These are phyloP conservation scores for Sarocladiaceae sp. DNA, from an alignment of 2,329 filamentous ascomycete genomes.

Conservation along the genomic window DNA sequence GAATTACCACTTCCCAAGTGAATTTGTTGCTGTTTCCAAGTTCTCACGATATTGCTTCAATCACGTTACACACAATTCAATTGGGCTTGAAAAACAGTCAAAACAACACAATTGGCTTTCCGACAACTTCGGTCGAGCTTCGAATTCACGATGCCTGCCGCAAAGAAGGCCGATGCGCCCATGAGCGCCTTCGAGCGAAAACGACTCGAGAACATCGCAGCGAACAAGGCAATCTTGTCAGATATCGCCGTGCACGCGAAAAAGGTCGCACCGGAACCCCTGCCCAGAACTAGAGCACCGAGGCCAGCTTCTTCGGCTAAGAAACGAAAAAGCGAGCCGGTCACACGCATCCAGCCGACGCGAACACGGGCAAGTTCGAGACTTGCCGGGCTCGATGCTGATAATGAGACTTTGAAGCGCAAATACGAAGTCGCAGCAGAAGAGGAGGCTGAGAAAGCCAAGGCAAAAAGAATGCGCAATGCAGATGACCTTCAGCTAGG, in stretches of 20 bases:
- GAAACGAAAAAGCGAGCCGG: constrained; percentile 30
- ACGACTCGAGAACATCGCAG: constrained; percentile 79
- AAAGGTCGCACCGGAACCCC: constrained; percentile 54
- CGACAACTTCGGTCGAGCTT: no score
- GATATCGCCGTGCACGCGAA: constrained; percentile 71
- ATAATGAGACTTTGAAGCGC: constrained; percentile 42
- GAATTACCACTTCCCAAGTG: no score
- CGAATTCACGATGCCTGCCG: constrained; percentile 37
- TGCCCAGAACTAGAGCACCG: constrained; percentile 37
- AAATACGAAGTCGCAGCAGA: constrained; percentile 48
- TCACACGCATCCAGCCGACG: constrained; percentile 39
- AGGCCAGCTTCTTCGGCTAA: constrained; percentile 17
- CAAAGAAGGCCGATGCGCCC: constrained; percentile 34
- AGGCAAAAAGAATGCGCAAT: constrained; percentile 54
- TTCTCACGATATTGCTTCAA: no score
- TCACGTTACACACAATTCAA: no score
- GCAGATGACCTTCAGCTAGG: constrained; percentile 62
- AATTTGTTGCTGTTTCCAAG: no score
- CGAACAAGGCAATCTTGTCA: constrained; percentile 76
- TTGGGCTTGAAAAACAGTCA: no score
- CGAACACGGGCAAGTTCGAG: constrained; percentile 56
- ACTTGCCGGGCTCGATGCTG: constrained; percentile 50
- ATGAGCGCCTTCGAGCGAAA: constrained; percentile 85
- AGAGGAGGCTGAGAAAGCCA: constrained; percentile 33
- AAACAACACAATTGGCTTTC: neutral